These are phyloP conservation scores for Plasmodium berghei DNA, from an alignment of 169 alveolate genomes.

Conservation along the genomic window DNA sequence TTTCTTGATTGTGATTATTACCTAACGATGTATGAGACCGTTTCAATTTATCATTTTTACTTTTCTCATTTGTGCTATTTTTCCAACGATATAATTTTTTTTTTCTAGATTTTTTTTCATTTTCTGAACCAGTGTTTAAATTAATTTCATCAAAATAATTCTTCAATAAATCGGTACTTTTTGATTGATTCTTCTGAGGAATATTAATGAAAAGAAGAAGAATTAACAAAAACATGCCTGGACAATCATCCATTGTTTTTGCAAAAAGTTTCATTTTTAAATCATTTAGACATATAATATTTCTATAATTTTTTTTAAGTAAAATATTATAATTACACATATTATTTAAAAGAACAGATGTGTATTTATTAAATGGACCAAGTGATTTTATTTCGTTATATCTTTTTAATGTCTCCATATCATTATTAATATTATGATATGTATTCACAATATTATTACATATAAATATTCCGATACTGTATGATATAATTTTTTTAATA, in stretches of 20 bases:
- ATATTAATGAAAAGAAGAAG: constrained; percentile 50
- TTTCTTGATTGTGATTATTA: background rate
- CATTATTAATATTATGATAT: constrained; percentile 69
- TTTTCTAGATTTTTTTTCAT: background rate
- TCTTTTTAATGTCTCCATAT: constrained; percentile 73
- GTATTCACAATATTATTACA: constrained; percentile 70
- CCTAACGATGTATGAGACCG: background rate
- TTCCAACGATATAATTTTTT: background rate
- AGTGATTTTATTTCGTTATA: constrained; percentile 58
- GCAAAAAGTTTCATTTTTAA: constrained; percentile 75
- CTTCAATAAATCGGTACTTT: constrained; percentile 19
- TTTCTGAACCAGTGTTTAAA: background rate
- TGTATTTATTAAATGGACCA: constrained; percentile 46
- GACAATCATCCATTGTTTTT: constrained; percentile 64
- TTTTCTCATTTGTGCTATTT: constrained; percentile 2
- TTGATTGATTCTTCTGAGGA: constrained; percentile 37
- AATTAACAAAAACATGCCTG: constrained; percentile 61
- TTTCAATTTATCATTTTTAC: background rate
- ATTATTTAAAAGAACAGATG: constrained; percentile 51
- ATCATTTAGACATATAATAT: constrained; percentile 56
- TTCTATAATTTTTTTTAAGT: constrained; percentile 16
- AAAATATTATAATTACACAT: constrained; percentile 56
- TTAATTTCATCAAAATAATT: constrained; percentile 30
- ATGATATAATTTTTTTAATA: constrained; percentile 53
- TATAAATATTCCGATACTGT: constrained; percentile 62